Conservation (phyloP, 192 early-diverging fungal species). For the Podila epicladia region DNA sequence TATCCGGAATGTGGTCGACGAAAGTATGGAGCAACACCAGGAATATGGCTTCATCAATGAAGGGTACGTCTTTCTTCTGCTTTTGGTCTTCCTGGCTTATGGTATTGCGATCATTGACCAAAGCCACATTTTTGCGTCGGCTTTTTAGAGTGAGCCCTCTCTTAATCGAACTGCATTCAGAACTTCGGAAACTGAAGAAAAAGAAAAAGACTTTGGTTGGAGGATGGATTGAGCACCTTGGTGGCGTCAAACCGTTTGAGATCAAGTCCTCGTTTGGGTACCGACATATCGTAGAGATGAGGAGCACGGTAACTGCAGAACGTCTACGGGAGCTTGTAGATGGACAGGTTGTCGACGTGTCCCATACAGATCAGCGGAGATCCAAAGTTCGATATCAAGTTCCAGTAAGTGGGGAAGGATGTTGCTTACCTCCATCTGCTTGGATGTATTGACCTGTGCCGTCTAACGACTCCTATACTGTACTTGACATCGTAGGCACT, state of each 20-base stretch:
- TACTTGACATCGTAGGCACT: constrained; percentile 2
- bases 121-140: not conserved
- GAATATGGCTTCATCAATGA: constrained; percentile 47
- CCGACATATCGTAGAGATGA: constrained; percentile 41
- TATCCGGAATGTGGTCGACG: constrained; percentile 41
- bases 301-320: constrained; percentile 28
- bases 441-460: not conserved
- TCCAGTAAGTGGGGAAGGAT: constrained; percentile 10
- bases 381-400: constrained; percentile 42
- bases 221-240: constrained; percentile 27
- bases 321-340: constrained; percentile 12
- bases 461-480: not conserved
- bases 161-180: constrained; percentile 15
- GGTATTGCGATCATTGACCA: not conserved
- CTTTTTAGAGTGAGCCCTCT: constrained; percentile 15
- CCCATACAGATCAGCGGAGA: constrained; percentile 28
- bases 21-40: constrained; percentile 22
- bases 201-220: constrained; percentile 15
- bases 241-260: constrained; percentile 34
- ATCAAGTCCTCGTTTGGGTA: constrained; percentile 50
- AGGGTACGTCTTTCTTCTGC: not conserved
- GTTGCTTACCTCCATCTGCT: not conserved
- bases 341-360: constrained; percentile 37
- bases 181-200: constrained; percentile 17
- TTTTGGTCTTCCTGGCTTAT: no score